Evolutionary conservation across 1,284 basidiomycete species (phyloP).

Genomic region (Serendipita sp.): DNA sequence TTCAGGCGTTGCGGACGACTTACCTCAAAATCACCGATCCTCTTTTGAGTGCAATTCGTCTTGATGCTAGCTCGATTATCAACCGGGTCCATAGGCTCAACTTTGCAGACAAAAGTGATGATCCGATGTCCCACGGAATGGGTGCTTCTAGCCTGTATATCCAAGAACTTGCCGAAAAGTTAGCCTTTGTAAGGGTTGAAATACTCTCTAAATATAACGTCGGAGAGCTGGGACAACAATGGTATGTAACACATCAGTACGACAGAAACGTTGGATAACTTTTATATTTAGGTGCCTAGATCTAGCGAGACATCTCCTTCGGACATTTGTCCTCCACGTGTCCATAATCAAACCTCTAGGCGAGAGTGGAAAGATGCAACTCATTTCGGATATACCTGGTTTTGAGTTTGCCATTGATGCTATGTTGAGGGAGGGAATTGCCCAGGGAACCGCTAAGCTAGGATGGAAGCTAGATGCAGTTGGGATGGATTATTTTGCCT

Average conservation of each 20-base stretch:
- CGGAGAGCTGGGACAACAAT: conserved; percentile 53
- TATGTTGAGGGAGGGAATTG: conserved; percentile 41
- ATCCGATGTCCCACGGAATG: conserved; percentile 34
- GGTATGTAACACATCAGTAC: conserved; percentile 30
- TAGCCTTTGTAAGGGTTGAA: conserved; percentile 65
- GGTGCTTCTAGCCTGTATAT: conserved; percentile 69
- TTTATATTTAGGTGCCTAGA: conserved; percentile 36
- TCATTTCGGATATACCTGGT: conserved; percentile 91
- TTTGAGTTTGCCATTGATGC: conserved; percentile 80
- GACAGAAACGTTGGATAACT: background rate
- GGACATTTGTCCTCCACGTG: conserved; percentile 77
- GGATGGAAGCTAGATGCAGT: conserved; percentile 54
- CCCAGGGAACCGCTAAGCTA: conserved; percentile 34
- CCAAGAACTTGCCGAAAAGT: conserved; percentile 77
- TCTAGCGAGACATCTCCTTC: conserved; percentile 63
- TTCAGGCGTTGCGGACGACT: conserved; percentile 40
- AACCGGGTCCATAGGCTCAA: conserved; percentile 72
- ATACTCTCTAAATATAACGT: conserved; percentile 56
- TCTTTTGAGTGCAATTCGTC: conserved; percentile 56
- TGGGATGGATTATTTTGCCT: conserved; percentile 64
- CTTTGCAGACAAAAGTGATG: conserved; percentile 30
- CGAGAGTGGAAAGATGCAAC: conserved; percentile 79
- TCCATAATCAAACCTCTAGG: conserved; percentile 78
- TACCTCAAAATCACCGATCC: conserved; percentile 58
- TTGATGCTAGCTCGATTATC: conserved; percentile 66